Evolutionary conservation across 2,329 filamentous ascomycete species (phyloP).

Genomic region (Xylaria arbuscula): DNA sequence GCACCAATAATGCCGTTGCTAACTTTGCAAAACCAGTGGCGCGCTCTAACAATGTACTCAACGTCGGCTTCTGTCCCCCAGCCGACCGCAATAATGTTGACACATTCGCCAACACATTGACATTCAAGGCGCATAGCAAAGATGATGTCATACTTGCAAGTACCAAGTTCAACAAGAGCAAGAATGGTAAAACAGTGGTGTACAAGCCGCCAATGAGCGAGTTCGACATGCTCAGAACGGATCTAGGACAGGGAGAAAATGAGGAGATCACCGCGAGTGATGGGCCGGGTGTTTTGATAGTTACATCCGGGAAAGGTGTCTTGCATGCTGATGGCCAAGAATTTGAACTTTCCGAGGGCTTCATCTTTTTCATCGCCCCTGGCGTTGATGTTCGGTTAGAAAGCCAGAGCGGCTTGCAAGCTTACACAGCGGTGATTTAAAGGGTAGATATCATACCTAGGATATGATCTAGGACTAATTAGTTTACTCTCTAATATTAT

Average conservation of each 20-base stretch:
- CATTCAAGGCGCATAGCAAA: conserved; percentile 70
- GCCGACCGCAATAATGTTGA: conserved; percentile 73
- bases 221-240: conserved; percentile 74
- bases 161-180: conserved; percentile 61
- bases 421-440: conserved; percentile 54
- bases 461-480: background rate
- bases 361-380: conserved; percentile 74
- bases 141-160: conserved; percentile 67
- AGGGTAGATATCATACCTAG: background rate
- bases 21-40: conserved; percentile 60
- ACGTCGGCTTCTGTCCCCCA: conserved; percentile 73
- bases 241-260: conserved; percentile 65
- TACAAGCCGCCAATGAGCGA: conserved; percentile 77
- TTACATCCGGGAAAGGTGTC: conserved; percentile 67
- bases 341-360: conserved; percentile 68
- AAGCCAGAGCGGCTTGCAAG: conserved; percentile 50
- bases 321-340: conserved; percentile 65
- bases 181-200: conserved; percentile 69
- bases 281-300: conserved; percentile 73
- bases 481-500: background rate
- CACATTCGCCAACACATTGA: conserved; percentile 70
- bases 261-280: conserved; percentile 66
- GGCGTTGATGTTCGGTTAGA: conserved; percentile 54
- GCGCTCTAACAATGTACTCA: conserved; percentile 78
- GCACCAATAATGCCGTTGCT: background rate